A percentile compares a stretch with the other conserved stretches of the same genome.
These are phyloP conservation scores for Lasiodiplodia gonubiensis DNA, from an alignment of 2,329 filamentous ascomycete genomes.

Conservation along the genomic window DNA sequence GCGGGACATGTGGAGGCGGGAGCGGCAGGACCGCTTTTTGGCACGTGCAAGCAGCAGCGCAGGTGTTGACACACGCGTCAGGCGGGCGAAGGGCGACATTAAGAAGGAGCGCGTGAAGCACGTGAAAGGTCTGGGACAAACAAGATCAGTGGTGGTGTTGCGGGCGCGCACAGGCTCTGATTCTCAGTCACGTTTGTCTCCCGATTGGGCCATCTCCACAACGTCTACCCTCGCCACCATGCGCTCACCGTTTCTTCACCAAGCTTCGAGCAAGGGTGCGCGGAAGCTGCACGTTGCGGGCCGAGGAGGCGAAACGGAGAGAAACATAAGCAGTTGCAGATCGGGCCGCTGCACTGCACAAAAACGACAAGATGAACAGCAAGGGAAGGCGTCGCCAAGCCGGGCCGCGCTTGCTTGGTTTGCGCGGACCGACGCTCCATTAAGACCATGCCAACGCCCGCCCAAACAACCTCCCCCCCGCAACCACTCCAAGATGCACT, in stretches of 20 bases:
- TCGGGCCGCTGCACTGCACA: background rate
- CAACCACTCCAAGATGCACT: background rate
- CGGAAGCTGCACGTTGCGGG: conserved; percentile 17
- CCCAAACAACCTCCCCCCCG: background rate
- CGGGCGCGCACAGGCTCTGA: background rate
- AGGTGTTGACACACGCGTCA: conserved; percentile 4
- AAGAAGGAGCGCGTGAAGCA: background rate
- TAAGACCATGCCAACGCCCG: background rate
- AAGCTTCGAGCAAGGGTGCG: no score
- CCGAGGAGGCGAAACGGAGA: no score
- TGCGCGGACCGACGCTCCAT: background rate
- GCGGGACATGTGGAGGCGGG: background rate
- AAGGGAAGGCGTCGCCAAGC: background rate
- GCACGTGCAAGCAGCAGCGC: conserved; percentile 12
- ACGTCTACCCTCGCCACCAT: background rate
- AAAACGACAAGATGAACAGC: background rate
- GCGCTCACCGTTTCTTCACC: background rate
- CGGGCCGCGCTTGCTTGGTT: no score
- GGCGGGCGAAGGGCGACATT: background rate
- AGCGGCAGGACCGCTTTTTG: background rate
- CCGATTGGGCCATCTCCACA: conserved; percentile 19
- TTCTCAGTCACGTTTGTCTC: background rate
- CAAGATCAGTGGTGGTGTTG: background rate
- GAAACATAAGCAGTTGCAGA: background rate
- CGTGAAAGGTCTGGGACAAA: conserved; percentile 4